Conservation (phyloP, 768 basidiomycete genomes). For the Trametes villosa region DNA sequence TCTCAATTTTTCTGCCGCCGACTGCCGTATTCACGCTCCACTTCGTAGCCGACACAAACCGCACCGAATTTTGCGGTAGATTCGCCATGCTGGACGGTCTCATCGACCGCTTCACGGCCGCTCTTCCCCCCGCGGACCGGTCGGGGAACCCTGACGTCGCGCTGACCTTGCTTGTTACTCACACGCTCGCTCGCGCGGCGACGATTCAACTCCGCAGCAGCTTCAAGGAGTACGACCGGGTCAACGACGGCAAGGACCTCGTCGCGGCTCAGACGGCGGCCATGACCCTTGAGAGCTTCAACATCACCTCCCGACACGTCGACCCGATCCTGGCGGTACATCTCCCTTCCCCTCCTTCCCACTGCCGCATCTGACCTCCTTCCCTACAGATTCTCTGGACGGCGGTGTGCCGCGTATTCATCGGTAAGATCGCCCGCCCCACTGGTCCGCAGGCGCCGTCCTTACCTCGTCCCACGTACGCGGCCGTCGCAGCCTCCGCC, state of each 20-base stretch:
- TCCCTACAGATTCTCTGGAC: constrained; percentile 25
- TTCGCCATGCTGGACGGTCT: constrained; percentile 26
- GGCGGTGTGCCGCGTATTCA: constrained; percentile 23
- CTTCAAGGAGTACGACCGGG: constrained; percentile 44
- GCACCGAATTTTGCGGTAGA: constrained; percentile 17
- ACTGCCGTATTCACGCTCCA: not conserved
- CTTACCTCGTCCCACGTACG: constrained; percentile 12
- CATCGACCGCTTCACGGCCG: constrained; percentile 29
- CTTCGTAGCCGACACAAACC: constrained; percentile 10
- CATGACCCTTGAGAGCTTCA: constrained; percentile 10
- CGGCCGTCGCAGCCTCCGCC: constrained; percentile 9
- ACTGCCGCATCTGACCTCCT: not conserved
- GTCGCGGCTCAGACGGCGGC: constrained; percentile 20
- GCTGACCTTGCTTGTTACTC: constrained; percentile 41
- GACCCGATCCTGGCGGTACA: constrained; percentile 28
- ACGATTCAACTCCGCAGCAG: constrained; percentile 56
- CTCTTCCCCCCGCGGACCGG: constrained; percentile 25
- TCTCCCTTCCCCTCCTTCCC: not conserved
- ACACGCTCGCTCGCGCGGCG: constrained; percentile 52
- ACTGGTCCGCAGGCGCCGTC: constrained; percentile 10
- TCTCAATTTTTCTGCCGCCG: not conserved
- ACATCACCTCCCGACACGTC: constrained; percentile 3
- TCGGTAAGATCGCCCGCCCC: constrained; percentile 24
- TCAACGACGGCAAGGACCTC: constrained; percentile 29
- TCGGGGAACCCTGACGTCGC: constrained; percentile 5